Evolutionary conservation across 2,329 filamentous ascomycete species (phyloP).

Genomic region (Calonectria crousiana): DNA sequence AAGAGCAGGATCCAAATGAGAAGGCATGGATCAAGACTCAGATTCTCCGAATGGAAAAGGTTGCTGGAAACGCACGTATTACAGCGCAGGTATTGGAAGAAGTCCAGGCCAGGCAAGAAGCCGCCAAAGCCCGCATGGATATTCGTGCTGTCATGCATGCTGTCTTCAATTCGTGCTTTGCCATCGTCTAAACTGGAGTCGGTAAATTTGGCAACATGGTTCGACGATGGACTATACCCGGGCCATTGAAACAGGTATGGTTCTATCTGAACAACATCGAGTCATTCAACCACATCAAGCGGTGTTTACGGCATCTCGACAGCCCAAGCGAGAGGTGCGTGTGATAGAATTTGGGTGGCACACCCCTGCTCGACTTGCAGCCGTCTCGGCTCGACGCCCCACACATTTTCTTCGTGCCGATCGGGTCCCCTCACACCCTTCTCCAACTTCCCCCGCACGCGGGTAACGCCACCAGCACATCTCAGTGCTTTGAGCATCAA

Average conservation of each 20-base stretch:
- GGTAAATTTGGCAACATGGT: not conserved
- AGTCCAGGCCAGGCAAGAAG: constrained; percentile 58
- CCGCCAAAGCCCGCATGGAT: constrained; percentile 54
- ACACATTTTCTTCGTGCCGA: constrained; percentile 43
- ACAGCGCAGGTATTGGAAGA: constrained; percentile 60
- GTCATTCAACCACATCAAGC: constrained; percentile 5
- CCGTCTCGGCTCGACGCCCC: constrained; percentile 41
- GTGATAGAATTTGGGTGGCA: constrained; percentile 24
- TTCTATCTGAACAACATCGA: constrained; percentile 2
- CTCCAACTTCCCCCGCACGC: constrained; percentile 44
- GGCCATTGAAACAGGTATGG: not conserved
- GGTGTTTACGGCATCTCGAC: not conserved
- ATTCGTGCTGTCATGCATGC: constrained; percentile 60
- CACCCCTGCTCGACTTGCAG: constrained; percentile 15
- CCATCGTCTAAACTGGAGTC: constrained; percentile 56
- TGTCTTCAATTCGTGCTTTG: constrained; percentile 65
- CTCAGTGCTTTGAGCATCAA: constrained; percentile 8
- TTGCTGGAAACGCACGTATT: constrained; percentile 58
- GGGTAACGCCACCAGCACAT: constrained; percentile 26
- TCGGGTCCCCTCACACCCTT: constrained; percentile 37
- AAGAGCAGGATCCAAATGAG: constrained; percentile 63
- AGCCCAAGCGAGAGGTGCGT: not conserved
- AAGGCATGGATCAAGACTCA: constrained; percentile 63
- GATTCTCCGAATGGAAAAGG: constrained; percentile 61
- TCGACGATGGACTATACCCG: not conserved